Base-by-base conservation (phyloP, 108 stramenopile genomes). In the Nitzschia sp. region DNA sequence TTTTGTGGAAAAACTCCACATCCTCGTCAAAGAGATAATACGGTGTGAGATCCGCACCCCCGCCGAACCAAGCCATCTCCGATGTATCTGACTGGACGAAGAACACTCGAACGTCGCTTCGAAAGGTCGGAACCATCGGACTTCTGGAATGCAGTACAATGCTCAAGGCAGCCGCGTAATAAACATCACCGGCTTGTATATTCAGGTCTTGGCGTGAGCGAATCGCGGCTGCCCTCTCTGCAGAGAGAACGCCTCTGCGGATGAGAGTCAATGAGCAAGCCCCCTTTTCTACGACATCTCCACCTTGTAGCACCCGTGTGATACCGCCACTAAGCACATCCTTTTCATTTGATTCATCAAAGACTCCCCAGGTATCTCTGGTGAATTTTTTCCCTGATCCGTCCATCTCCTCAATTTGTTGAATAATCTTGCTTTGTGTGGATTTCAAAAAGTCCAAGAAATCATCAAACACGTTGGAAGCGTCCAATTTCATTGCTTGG, bases 231-330 rank as follows among this genome's bases (percentile, higher is more conserved):
- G 94, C 91, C 15, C 90, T 78, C 67, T 90, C 89, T 0, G 79
- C 77, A 26, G 90, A 78, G 66, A 95, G 71, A 2, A 77, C 68
- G 2, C 83, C 88, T 28, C 81, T 58, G 25, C 78, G 58, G 27
- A 97, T 82, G 21, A 96, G 16, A 1, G 97, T 95, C 16, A 95
- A 75, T 28, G 93, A 94, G 64, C 93, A 94, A 3, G 95, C 95
- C 5, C 95, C 97, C 79, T 97, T 97, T 82, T 97, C 97, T 15
- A 96, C 69, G 34, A 97, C 80, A 29, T 79, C 66, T 1, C 96
- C 96, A 6, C 80, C 87, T 69, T 94, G 86, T 35, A 97, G 68
- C 25, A 97, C 97, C 13, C 96, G 84, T 21, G 96, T 97, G 46
- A 85, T 82, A 19, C 95, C 92, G 13, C 87, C 85, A 62, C 74